A percentile compares a stretch with the other conserved stretches of the same genome.
phyloP scores from a whole-genome alignment of 345 rosid genomes.

The Citrus australasica region DNA sequence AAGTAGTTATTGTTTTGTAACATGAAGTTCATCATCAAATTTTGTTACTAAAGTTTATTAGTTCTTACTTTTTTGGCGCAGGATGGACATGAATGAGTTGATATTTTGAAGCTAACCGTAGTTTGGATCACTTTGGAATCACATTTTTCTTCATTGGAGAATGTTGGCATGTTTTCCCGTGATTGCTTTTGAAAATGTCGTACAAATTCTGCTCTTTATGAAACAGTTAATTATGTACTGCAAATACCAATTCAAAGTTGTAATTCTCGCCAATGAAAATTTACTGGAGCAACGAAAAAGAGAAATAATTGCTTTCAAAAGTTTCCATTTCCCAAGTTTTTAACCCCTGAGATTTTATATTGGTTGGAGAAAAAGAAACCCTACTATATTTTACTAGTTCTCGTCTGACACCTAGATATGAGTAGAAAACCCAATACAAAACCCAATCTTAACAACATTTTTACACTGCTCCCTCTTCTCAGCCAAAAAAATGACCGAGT shows the following conservation, averaged over 20 bases:
- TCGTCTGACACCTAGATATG: too few species aligned
- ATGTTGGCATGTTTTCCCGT: slow-evolving; percentile 19
- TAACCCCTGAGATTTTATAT: not conserved
- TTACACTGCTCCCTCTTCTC: too few species aligned
- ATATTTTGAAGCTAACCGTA: not conserved
- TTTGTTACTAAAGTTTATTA: not conserved
- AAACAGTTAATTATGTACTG: slow-evolving; percentile 13
- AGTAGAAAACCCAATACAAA: not conserved
- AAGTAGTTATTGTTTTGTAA: not conserved
- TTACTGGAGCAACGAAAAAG: not conserved
- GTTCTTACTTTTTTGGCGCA: slow-evolving; percentile 6
- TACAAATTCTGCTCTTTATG: slow-evolving; percentile 11
- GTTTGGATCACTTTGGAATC: slow-evolving; percentile 2
- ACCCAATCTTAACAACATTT: too few species aligned
- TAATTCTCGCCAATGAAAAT: not conserved
- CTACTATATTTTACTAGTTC: not conserved
- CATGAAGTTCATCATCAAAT: not conserved
- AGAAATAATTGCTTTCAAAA: slow-evolving; percentile 10
- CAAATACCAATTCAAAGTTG: slow-evolving; percentile 6
- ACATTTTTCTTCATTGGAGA: slow-evolving; percentile 20
- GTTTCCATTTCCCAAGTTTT: not conserved
- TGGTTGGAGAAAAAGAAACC: not conserved
- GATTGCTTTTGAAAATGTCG: slow-evolving; percentile 16
- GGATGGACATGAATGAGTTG: slow-evolving; percentile 36
- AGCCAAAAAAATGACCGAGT: too few species aligned